phyloP scores from a whole-genome alignment of 2,329 filamentous ascomycete species.

The Beauveria brongniartii region DNA sequence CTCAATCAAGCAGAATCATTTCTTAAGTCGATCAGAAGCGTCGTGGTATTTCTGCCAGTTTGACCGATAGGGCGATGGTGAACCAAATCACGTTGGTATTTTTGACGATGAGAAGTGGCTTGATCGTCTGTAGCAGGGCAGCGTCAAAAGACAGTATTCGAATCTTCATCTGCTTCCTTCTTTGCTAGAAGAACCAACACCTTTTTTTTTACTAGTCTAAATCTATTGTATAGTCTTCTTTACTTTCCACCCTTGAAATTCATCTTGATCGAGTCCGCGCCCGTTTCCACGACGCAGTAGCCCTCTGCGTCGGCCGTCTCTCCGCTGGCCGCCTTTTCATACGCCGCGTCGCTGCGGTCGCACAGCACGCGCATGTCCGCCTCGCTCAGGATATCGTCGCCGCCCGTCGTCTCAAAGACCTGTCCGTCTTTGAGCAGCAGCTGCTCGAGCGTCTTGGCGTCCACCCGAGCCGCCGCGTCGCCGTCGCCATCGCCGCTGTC shows the following conservation, averaged over 20 bases:
- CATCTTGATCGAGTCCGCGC: constrained; percentile 42
- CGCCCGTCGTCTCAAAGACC: constrained; percentile 50
- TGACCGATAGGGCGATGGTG: no score
- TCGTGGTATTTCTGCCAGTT: no score
- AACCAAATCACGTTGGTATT: no score
- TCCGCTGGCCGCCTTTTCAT: constrained; percentile 67
- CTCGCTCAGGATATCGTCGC: constrained; percentile 62
- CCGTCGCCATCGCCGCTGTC: constrained; percentile 37
- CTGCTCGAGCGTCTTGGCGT: constrained; percentile 52
- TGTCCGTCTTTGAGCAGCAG: constrained; percentile 65
- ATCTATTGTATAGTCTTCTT: background rate
- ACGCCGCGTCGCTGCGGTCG: constrained; percentile 61
- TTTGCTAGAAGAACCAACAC: background rate
- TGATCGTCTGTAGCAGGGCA: no score
- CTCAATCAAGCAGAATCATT: no score
- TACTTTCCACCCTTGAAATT: constrained; percentile 16
- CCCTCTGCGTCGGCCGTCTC: constrained; percentile 57
- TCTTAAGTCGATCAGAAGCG: no score
- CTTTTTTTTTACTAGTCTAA: no score
- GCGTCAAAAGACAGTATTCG: background rate
- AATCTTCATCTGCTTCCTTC: background rate
- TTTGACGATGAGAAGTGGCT: no score
- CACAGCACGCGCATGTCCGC: constrained; percentile 70
- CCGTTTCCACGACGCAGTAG: constrained; percentile 78
- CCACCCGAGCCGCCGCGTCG: constrained; percentile 36